Evolutionary conservation across 352 stramenopile genomes (phyloP), one percentile per base, ranked within the genome.

Genomic region (Globisporangium lucens): DNA sequence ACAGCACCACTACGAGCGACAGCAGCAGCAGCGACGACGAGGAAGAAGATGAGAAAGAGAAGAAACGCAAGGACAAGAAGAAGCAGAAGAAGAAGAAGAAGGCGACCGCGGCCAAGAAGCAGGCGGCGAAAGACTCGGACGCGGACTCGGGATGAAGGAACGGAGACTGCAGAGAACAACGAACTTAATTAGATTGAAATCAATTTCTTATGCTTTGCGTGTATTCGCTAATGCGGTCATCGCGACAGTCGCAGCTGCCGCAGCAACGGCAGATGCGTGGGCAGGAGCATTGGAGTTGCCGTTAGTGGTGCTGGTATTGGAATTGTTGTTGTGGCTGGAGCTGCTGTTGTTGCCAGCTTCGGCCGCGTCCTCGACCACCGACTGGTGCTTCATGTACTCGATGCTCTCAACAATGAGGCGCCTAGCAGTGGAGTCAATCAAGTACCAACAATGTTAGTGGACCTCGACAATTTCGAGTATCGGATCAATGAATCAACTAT

Each of bases 361-460:
- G 3, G 29, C 29, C 12, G 43, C 12, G 22, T 65, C 24, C 29
- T 67, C 52, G 38, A 27, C 61, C 51, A 41, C 24, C 4, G 70
- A 24, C 13, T 49, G 60, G 33, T 59, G 71, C 61, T 73, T 76
- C 27, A 65, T 66, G 6, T 59, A 46, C 36, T 83, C 76, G 52
- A 80, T 67, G 60, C 74, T 77, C 6, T 79, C 74, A 33, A 78
- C 30, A 12, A 80, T 76, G n/a, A 52, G 64, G 13, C 74, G 71
- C 41, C 41, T 49, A 49, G 4, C 12, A 46, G 38, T 49, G 4
- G 15, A 49, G 41, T 20, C 30, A 47, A 13, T 46, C 3, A n/a
- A 49, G 41, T 10, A 6, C 22, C 17, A 49, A 10, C 41, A 49
- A 49, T 20, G 38, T 22, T n/a, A n/a, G 41, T 20, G 17, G 41